Conservation (phyloP, 2,329 filamentous ascomycete species). For the Fusarium sulawesiense region DNA sequence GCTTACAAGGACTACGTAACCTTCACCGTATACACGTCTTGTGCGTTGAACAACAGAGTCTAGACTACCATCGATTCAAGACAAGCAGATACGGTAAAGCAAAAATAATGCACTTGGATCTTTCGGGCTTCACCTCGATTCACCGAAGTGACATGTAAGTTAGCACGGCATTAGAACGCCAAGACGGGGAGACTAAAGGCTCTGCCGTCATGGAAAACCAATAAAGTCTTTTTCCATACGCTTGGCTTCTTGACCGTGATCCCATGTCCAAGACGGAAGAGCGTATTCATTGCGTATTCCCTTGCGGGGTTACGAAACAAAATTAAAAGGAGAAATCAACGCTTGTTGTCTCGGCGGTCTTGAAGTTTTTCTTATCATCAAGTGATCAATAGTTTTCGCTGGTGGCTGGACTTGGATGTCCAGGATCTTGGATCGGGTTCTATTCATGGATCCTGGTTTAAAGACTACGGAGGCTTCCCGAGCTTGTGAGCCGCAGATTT, state of each 20-base stretch:
- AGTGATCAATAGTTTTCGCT: conserved; percentile 19
- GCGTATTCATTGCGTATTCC: conserved; percentile 9
- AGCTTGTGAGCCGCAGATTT: conserved; percentile 19
- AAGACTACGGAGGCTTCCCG: conserved; percentile 34
- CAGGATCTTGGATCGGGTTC: conserved; percentile 7
- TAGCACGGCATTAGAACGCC: conserved; percentile 10
- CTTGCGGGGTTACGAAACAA: conserved; percentile 16
- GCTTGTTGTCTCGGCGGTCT: conserved; percentile 2
- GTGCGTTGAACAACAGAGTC: not conserved
- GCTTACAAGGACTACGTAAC: not conserved
- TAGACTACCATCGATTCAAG: not conserved
- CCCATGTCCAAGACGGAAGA: not conserved
- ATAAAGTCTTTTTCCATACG: not conserved
- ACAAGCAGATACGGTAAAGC: not conserved
- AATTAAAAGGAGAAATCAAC: not conserved
- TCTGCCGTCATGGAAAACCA: conserved; percentile 3
- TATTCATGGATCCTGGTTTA: conserved; percentile 1
- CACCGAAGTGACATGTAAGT: conserved; percentile 18
- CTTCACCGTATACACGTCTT: not conserved
- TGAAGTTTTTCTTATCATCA: conserved; percentile 10
- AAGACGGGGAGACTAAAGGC: conserved; percentile 11
- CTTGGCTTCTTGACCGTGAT: conserved; percentile 21
- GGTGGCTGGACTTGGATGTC: conserved; percentile 1
- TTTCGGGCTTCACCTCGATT: conserved; percentile 31
- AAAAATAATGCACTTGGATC: not conserved